These are phyloP conservation scores for Inonotus obliquus DNA, from an alignment of 1,284 basidiomycete species.

Conservation along the genomic window DNA sequence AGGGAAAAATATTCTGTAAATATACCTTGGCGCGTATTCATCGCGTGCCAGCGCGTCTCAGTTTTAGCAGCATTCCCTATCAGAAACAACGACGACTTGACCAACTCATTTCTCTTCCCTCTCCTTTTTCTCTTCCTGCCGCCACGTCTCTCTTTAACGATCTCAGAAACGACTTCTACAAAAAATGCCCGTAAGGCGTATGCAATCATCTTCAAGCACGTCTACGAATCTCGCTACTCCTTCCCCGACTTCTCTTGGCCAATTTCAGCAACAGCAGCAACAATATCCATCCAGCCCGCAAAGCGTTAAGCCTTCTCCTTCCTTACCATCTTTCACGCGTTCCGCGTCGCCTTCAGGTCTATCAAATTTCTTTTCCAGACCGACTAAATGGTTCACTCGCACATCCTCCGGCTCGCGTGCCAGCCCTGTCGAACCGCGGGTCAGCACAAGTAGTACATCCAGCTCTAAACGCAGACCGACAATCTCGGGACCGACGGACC, in stretches of 20 bases:
- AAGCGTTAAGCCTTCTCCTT: constrained; percentile 16
- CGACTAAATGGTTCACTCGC: constrained; percentile 44
- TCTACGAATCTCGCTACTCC: constrained; percentile 8
- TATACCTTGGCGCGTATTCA: neutral
- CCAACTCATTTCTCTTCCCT: neutral
- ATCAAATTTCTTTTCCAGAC: constrained; percentile 40
- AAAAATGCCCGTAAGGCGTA: constrained; percentile 12
- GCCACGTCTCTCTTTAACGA: neutral
- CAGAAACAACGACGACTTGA: neutral
- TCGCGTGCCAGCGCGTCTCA: neutral
- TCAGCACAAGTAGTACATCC: constrained; percentile 41
- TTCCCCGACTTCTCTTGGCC: neutral
- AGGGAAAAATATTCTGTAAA: neutral
- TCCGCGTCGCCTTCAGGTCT: constrained; percentile 34
- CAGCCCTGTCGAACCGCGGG: constrained; percentile 42
- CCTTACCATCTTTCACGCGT: constrained; percentile 26
- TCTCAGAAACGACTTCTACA: neutral
- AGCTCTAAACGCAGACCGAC: constrained; percentile 52
- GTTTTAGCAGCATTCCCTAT: neutral
- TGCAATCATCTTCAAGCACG: constrained; percentile 11
- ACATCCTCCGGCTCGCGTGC: constrained; percentile 35
- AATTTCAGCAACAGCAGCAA: constrained; percentile 4
- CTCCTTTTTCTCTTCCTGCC: neutral
- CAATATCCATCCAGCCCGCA: neutral
- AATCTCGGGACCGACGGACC: constrained; percentile 78